Evolutionary conservation across 2,329 filamentous ascomycete species (phyloP).

Genomic region (Pseudocercospora cruenta): DNA sequence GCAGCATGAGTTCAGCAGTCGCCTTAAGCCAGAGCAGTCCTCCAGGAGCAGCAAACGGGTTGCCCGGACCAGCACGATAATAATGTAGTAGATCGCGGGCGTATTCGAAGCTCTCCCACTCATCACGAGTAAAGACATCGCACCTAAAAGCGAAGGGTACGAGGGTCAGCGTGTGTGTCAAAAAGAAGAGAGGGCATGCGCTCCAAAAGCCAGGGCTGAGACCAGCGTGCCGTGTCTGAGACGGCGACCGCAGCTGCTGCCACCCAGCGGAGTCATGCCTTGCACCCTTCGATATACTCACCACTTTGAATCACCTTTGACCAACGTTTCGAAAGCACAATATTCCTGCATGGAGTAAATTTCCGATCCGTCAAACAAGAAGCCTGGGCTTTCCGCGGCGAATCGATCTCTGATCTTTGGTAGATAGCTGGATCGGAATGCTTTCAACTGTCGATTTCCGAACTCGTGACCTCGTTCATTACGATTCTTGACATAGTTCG

Average conservation of each 20-base stretch:
- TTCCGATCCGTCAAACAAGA: constrained; percentile 52
- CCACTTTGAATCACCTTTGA: constrained; percentile 59
- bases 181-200: too few species aligned
- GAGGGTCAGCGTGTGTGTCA: too few species aligned
- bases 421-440: constrained; percentile 55
- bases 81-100: constrained; percentile 62
- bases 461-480: constrained; percentile 52
- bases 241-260: too few species aligned
- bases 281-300: too few species aligned
- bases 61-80: constrained; percentile 62
- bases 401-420: constrained; percentile 52
- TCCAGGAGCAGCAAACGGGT: constrained; percentile 57
- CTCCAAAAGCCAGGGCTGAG: too few species aligned
- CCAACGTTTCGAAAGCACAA: constrained; percentile 62
- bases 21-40: constrained; percentile 64
- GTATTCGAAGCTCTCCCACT: constrained; percentile 62
- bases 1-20: constrained; percentile 52
- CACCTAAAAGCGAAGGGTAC: constrained; percentile 38
- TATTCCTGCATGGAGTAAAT: constrained; percentile 65
- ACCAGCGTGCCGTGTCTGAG: too few species aligned
- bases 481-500: constrained; percentile 42
- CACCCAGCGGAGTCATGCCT: too few species aligned
- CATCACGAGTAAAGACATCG: constrained; percentile 56
- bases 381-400: constrained; percentile 45
- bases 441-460: constrained; percentile 52